These are phyloP conservation scores for Priceomyces melissophilus DNA, from an alignment of 805 yeast species.

Conservation along the genomic window DNA sequence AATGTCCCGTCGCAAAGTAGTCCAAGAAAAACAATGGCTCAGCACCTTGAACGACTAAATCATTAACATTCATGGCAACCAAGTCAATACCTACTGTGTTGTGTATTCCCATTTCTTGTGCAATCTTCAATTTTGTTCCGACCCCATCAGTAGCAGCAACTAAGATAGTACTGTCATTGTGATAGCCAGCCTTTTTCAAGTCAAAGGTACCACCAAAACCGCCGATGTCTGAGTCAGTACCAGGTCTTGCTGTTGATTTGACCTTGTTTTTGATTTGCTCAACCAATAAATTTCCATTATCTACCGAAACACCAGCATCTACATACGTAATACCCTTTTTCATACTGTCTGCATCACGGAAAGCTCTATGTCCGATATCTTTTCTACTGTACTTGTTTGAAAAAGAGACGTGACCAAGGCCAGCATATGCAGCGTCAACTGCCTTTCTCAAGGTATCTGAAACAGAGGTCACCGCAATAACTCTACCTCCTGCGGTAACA, in stretches of 20 bases:
- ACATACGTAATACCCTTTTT: slow-evolving; percentile 71
- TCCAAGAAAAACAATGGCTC: slow-evolving; percentile 95
- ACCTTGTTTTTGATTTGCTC: slow-evolving; percentile 88
- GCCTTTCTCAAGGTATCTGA: slow-evolving; percentile 75
- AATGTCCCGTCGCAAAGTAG: slow-evolving; percentile 92
- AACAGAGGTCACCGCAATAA: slow-evolving; percentile 88
- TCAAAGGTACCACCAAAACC: slow-evolving; percentile 98
- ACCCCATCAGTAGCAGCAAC: slow-evolving; percentile 99
- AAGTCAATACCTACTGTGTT: slow-evolving; percentile 98
- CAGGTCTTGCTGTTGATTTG: slow-evolving; percentile 88
- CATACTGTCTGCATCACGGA: slow-evolving; percentile 47
- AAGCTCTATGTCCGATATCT: slow-evolving; percentile 96
- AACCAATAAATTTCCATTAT: slow-evolving; percentile 87
- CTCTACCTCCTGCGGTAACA: slow-evolving; percentile 94
- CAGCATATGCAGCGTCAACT: slow-evolving; percentile 80
- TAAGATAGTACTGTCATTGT: slow-evolving; percentile 70
- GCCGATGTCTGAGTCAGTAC: slow-evolving; percentile 97
- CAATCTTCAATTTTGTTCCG: slow-evolving; percentile 94
- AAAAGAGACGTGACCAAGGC: slow-evolving; percentile 75
- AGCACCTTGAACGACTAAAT: slow-evolving; percentile 97
- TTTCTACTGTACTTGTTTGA: slow-evolving; percentile 76
- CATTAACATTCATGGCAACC: slow-evolving; percentile 99
- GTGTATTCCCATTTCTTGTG: slow-evolving; percentile 84
- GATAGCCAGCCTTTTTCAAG: slow-evolving; percentile 82
- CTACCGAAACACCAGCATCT: slow-evolving; percentile 96